Conservation (phyloP, 441 rosid species). For the Brassica balearica region DNA sequence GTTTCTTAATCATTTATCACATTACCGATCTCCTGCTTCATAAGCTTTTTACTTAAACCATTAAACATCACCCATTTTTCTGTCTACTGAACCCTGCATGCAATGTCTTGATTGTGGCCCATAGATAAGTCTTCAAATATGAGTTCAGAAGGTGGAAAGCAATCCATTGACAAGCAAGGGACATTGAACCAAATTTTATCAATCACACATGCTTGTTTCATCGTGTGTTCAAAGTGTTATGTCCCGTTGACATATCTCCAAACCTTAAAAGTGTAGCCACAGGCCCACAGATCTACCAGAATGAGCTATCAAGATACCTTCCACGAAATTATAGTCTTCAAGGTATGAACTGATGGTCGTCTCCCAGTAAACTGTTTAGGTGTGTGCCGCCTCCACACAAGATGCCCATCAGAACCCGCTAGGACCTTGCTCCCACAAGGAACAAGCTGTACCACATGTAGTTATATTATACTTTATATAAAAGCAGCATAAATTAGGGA, state of each 20-base stretch:
- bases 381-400: slow-evolving; percentile 93
- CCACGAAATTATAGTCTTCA: slow-evolving; percentile 62
- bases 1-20: neutral
- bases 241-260: slow-evolving; percentile 76
- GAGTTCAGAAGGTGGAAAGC: slow-evolving; percentile 81
- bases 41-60: neutral
- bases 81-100: slow-evolving; percentile 49
- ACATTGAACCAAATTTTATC: slow-evolving; percentile 82
- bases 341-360: slow-evolving; percentile 78
- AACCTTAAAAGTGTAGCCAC: slow-evolving; percentile 63
- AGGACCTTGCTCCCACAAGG: slow-evolving; percentile 80
- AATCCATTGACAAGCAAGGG: slow-evolving; percentile 75
- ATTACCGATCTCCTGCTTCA: neutral
- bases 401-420: slow-evolving; percentile 79
- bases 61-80: slow-evolving; percentile 40
- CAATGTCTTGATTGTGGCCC: slow-evolving; percentile 53
- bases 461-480: slow-evolving; percentile 8
- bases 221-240: slow-evolving; percentile 67
- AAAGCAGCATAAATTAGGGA: slow-evolving; percentile 37
- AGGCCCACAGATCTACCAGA: slow-evolving; percentile 66
- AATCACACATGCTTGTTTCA: slow-evolving; percentile 83
- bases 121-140: slow-evolving; percentile 63
- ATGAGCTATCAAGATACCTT: slow-evolving; percentile 48
- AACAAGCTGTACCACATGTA: slow-evolving; percentile 81
- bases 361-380: slow-evolving; percentile 85